Base-by-base conservation (phyloP, 495 filamentous ascomycete genomes). In the Penicillium parvum region DNA sequence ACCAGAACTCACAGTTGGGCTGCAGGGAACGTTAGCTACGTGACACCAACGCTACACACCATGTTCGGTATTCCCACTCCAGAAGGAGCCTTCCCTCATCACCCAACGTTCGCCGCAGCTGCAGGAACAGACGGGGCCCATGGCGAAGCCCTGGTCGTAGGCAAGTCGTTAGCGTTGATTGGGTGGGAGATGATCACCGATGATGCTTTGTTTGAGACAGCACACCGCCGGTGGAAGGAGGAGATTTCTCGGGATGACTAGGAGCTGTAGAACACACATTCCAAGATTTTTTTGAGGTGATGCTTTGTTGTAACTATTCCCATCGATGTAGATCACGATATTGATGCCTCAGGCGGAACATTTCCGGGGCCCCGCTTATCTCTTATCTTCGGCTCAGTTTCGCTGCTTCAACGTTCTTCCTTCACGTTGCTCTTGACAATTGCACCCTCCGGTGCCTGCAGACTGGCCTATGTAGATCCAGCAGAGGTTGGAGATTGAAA, bases 21-120 rank as follows among this genome's bases (percentile, higher is more conserved):
- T 0, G 7, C 32, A 72, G 82, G 82, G 0, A 75, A 86, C 52
- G 70, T 87, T 45, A 82, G 77, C 53, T 75, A 84, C 50, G 70
- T 74, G 1, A 71, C 82, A 49, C 84, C 83, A 15, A 81, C 76
- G 23, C 49, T 88, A 12, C 78, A 71, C 45, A 66, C 72, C 1
- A 73, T 76, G 29, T 84, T 85, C 46, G 64, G 62, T 4, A 84
- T 88, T 34, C 61, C 60, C 0, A 49, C 55, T 9, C 60, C 68
- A 2, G 53, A 66, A 10, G 70, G 67, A 0, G 64, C 61, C 3
- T 74, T 69, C n/a, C 76, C 71, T 9, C 82, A 87, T 53, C 82
- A 71, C 49, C 75, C 78, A 0, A 71, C 71, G 3, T 87, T 84
- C 64, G 72, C 76, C 16, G 60, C 64, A 9, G 72, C 76, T 0